A percentile compares a stretch with the other conserved stretches of the same genome.
phyloP scores from a whole-genome alignment of 352 stramenopile genomes.

The Phytophthora syringae region DNA sequence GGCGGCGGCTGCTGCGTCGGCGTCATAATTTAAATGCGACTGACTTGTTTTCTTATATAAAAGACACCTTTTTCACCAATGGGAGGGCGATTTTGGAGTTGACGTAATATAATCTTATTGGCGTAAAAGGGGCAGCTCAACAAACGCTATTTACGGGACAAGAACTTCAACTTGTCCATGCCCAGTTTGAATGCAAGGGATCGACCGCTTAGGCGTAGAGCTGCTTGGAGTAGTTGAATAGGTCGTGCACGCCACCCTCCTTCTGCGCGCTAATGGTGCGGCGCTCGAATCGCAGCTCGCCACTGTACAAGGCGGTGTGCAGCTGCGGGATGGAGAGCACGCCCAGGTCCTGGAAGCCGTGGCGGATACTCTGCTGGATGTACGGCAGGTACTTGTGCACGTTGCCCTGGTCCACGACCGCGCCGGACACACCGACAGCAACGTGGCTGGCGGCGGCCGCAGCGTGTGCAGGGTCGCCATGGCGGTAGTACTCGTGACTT shows the following conservation, averaged over 20 bases:
- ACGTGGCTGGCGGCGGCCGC: conserved; percentile 91
- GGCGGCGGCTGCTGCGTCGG: conserved; percentile 25
- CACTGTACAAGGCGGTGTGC: conserved; percentile 72
- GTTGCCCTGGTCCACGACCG: conserved; percentile 98
- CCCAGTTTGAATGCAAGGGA: no score
- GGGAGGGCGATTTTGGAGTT: neutral
- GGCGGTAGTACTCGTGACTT: conserved; percentile 91
- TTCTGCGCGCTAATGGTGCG: conserved; percentile 97
- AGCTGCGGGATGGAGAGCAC: conserved; percentile 89
- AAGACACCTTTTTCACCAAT: neutral
- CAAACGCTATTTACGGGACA: neutral
- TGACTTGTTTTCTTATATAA: conserved; percentile 27
- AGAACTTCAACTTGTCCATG: conserved; percentile 14
- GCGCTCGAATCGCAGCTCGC: conserved; percentile 94
- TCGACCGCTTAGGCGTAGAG: conserved; percentile 72
- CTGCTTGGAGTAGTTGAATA: conserved; percentile 96
- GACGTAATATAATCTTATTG: conserved; percentile 41
- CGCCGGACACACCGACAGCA: conserved; percentile 96
- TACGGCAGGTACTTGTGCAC: conserved; percentile 98
- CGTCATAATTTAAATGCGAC: conserved; percentile 13
- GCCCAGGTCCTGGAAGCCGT: conserved; percentile 98
- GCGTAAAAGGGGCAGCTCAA: conserved; percentile 8
- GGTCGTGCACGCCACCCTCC: conserved; percentile 97
- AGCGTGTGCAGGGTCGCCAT: conserved; percentile 77
- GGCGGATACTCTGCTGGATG: conserved; percentile 96